These are phyloP conservation scores for Epichloe sibirici DNA, from an alignment of 2,329 filamentous ascomycete genomes.

Conservation along the genomic window DNA sequence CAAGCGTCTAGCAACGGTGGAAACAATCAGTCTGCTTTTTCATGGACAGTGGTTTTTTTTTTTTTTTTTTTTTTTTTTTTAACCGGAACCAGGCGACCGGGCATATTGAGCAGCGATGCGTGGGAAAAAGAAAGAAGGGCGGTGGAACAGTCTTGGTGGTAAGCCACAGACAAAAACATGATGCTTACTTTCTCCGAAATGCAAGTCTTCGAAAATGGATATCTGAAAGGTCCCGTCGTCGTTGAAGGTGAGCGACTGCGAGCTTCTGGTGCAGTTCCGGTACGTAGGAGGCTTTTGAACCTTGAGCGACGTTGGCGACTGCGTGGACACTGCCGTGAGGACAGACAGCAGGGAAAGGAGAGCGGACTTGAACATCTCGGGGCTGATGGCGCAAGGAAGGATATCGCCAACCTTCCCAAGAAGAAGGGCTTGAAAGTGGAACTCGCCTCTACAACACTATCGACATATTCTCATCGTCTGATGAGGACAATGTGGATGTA, in stretches of 20 bases:
- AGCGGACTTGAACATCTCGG: neutral
- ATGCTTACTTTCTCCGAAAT: constrained; percentile 53
- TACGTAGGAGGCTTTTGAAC: neutral
- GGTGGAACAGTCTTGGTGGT: too few species aligned
- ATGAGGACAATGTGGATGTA: too few species aligned
- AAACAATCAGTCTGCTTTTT: neutral
- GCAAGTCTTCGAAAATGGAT: constrained; percentile 55
- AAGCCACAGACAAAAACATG: too few species aligned
- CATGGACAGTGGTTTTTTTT: too few species aligned
- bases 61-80: too few species aligned
- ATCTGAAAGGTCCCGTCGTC: constrained; percentile 37
- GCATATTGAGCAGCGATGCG: too few species aligned
- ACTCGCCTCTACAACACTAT: too few species aligned
- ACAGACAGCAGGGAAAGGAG: neutral
- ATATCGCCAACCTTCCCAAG: neutral
- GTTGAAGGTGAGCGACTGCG: constrained; percentile 20
- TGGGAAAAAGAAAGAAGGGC: too few species aligned
- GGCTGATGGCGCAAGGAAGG: neutral
- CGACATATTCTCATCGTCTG: too few species aligned
- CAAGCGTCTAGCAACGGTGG: constrained; percentile 26
- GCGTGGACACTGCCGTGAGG: neutral
- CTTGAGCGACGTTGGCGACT: neutral
- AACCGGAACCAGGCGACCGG: too few species aligned
- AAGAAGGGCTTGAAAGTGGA: constrained; percentile 9
- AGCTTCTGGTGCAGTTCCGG: neutral